Conservation (phyloP, 2,329 filamentous ascomycete species). For the Biscogniauxia sp. region DNA sequence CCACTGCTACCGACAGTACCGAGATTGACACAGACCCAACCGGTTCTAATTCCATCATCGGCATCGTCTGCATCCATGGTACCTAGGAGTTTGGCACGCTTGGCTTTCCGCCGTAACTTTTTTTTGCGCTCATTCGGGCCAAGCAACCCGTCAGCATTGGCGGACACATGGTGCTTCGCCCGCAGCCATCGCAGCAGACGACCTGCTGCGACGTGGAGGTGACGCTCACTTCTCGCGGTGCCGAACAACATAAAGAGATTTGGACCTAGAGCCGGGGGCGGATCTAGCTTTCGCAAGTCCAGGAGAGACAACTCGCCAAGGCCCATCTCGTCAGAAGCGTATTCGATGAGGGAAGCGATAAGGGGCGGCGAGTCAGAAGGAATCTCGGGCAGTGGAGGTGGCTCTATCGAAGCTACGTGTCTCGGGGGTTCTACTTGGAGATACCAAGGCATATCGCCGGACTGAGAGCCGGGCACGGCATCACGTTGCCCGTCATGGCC, state of each 20-base stretch:
- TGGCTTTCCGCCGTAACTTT: slow-evolving; percentile 76
- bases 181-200: slow-evolving; percentile 85
- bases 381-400: slow-evolving; percentile 46
- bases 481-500: slow-evolving; percentile 6
- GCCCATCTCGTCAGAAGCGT: slow-evolving; percentile 80
- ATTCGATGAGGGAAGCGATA: slow-evolving; percentile 69
- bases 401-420: slow-evolving; percentile 47
- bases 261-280: slow-evolving; percentile 80
- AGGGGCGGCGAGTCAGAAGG: slow-evolving; percentile 70
- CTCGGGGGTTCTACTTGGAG: slow-evolving; percentile 67
- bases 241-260: slow-evolving; percentile 92
- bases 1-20: slow-evolving; percentile 63
- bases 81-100: slow-evolving; percentile 77
- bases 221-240: slow-evolving; percentile 87
- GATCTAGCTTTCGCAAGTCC: slow-evolving; percentile 81
- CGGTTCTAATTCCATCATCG: slow-evolving; percentile 87
- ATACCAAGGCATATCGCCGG: slow-evolving; percentile 66
- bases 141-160: slow-evolving; percentile 82
- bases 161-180: slow-evolving; percentile 66
- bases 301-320: slow-evolving; percentile 77
- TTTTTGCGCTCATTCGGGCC: slow-evolving; percentile 89
- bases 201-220: slow-evolving; percentile 87
- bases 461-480: slow-evolving; percentile 5
- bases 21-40: slow-evolving; percentile 94
- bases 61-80: slow-evolving; percentile 60